phyloP scores from a whole-genome alignment of 805 yeast genomes.

The Pichia paraexigua region DNA sequence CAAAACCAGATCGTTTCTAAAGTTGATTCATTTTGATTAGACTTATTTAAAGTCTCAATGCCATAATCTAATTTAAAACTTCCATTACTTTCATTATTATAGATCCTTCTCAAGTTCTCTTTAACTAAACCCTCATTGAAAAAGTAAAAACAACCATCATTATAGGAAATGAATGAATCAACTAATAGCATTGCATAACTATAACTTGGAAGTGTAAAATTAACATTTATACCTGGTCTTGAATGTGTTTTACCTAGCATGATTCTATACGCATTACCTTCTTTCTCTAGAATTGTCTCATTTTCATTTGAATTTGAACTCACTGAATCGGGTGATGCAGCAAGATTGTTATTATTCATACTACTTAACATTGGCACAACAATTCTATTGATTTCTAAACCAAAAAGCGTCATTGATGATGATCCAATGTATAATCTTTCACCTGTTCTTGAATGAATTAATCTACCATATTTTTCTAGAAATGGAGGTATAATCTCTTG shows the following conservation, averaged over 20 bases:
- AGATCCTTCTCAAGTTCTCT: conserved; percentile 54
- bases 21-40: conserved; percentile 42
- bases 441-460: conserved; percentile 69
- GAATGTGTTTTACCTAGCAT: conserved; percentile 61
- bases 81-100: conserved; percentile 36
- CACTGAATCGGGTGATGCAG: conserved; percentile 13
- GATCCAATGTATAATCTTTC: conserved; percentile 72
- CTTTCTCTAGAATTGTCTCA: conserved; percentile 54
- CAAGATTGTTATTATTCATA: neutral
- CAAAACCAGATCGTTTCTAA: conserved; percentile 77
- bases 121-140: conserved; percentile 77
- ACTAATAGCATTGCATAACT: conserved; percentile 68
- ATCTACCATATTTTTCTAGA: conserved; percentile 60
- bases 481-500: conserved; percentile 63
- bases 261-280: conserved; percentile 69
- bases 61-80: conserved; percentile 26
- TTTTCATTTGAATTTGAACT: conserved; percentile 1
- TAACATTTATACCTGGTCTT: conserved; percentile 59
- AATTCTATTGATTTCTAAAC: conserved; percentile 60
- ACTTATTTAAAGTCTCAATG: conserved; percentile 15
- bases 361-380: conserved; percentile 20
- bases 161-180: conserved; percentile 69
- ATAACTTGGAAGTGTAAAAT: conserved; percentile 67
- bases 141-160: conserved; percentile 79
- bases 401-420: conserved; percentile 76